phyloP scores from a whole-genome alignment of 208 protist genomes.

The Leptomonas seymouri region DNA sequence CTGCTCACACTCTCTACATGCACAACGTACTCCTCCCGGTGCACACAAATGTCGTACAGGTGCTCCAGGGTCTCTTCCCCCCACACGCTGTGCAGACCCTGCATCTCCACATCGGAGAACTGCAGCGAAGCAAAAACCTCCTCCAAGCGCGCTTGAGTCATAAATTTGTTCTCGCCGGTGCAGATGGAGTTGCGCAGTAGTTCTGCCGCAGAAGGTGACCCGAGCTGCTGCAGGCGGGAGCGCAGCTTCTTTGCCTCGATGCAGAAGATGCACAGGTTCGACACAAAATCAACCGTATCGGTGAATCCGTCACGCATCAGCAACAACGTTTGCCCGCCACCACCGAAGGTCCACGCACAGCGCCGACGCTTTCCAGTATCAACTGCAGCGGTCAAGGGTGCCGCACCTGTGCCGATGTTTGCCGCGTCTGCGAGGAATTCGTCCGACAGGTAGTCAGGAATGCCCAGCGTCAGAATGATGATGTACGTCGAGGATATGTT shows the following conservation, averaged over 20 bases:
- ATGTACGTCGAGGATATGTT: constrained; percentile 76
- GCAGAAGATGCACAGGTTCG: constrained; percentile 79
- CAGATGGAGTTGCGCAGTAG: constrained; percentile 54
- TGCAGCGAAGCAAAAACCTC: constrained; percentile 47
- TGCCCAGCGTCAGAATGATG: constrained; percentile 52
- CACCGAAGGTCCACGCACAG: constrained; percentile 66
- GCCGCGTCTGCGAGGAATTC: constrained; percentile 61
- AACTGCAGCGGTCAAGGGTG: constrained; percentile 34
- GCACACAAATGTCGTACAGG: constrained; percentile 74
- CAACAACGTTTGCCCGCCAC: constrained; percentile 72
- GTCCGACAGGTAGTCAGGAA: constrained; percentile 63
- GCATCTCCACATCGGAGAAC: constrained; percentile 56
- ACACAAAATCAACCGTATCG: constrained; percentile 87
- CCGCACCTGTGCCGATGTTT: constrained; percentile 13
- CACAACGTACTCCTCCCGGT: constrained; percentile 86
- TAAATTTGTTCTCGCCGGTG: constrained; percentile 5
- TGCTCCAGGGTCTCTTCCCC: constrained; percentile 46
- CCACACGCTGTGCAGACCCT: constrained; percentile 56
- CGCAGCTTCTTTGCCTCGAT: constrained; percentile 79
- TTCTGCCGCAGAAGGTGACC: constrained; percentile 67
- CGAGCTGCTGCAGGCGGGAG: constrained; percentile 63
- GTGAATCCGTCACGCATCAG: constrained; percentile 87
- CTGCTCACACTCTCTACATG: constrained; percentile 55
- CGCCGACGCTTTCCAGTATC: constrained; percentile 64
- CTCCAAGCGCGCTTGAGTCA: constrained; percentile 1